Evolutionary conservation across 371 early-diverging fungal genomes (phyloP).

Genomic region (Blastocladiella emersonii): DNA sequence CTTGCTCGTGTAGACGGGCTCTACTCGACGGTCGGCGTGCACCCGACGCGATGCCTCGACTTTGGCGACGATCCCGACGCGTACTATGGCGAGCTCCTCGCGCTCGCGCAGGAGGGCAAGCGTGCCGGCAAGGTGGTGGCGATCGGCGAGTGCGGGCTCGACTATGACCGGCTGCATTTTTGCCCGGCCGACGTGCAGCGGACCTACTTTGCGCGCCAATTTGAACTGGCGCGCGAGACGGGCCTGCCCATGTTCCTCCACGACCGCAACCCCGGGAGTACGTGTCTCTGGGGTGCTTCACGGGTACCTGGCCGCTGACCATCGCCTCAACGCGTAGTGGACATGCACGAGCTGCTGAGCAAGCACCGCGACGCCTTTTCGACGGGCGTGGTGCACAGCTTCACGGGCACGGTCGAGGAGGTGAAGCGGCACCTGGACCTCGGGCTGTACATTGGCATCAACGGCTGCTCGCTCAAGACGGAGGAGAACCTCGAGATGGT

Average conservation of each 20-base stretch:
- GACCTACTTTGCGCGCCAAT: constrained; percentile 58
- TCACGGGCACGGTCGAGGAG: constrained; percentile 73
- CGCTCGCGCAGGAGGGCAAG: constrained; percentile 21
- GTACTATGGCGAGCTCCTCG: constrained; percentile 38
- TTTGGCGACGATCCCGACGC: constrained; percentile 43
- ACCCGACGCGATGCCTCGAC: constrained; percentile 70
- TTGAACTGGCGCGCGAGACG: constrained; percentile 60
- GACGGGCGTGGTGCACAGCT: constrained; percentile 91
- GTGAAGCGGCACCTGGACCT: constrained; percentile 45
- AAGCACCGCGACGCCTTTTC: constrained; percentile 46
- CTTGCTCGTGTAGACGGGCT: constrained; percentile 14
- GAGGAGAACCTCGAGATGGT: constrained; percentile 68
- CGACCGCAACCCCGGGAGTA: constrained; percentile 61
- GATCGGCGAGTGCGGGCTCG: constrained; percentile 86
- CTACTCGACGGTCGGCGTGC: constrained; percentile 73
- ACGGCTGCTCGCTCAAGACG: constrained; percentile 91
- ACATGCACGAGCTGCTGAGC: constrained; percentile 31
- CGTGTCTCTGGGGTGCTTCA: constrained; percentile 23
- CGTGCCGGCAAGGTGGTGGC: constrained; percentile 50
- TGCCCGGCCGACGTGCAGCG: constrained; percentile 58
- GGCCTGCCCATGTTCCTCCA: constrained; percentile 79
- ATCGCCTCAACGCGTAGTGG: constrained; percentile 9
- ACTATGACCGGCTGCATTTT: constrained; percentile 81
- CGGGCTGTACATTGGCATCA: constrained; percentile 90
- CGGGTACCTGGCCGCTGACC: not conserved